phyloP scores from a whole-genome alignment of 495 filamentous ascomycete species.

The Penicillium antarcticum region DNA sequence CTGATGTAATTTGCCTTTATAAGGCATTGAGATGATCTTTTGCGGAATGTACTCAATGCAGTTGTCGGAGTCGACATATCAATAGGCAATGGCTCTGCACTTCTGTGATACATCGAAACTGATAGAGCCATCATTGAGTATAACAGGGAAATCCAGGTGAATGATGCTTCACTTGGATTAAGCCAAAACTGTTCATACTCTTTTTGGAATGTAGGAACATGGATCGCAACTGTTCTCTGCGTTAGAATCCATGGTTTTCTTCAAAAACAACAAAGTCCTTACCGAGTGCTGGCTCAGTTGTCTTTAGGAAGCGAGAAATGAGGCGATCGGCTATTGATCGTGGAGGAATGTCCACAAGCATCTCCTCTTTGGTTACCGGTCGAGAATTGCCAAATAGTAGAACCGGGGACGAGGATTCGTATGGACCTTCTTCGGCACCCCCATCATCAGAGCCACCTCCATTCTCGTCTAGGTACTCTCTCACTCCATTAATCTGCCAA shows the following conservation, averaged over 20 bases:
- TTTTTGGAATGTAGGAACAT: constrained; percentile 43
- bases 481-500: constrained; percentile 36
- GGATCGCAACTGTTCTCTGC: constrained; percentile 30
- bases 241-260: not conserved
- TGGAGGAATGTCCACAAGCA: constrained; percentile 39
- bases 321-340: constrained; percentile 41
- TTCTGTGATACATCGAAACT: constrained; percentile 26
- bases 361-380: constrained; percentile 30
- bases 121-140: constrained; percentile 33
- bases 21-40: constrained; percentile 30
- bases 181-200: constrained; percentile 40
- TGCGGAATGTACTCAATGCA: constrained; percentile 23
- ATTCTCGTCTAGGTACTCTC: constrained; percentile 25
- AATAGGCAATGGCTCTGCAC: constrained; percentile 25
- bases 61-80: constrained; percentile 13
- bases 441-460: constrained; percentile 25
- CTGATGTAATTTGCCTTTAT: constrained; percentile 31
- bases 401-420: constrained; percentile 27
- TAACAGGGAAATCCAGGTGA: constrained; percentile 37
- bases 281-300: constrained; percentile 41
- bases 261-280: constrained; percentile 1
- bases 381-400: constrained; percentile 40
- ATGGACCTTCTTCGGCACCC: constrained; percentile 15
- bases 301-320: constrained; percentile 43
- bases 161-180: constrained; percentile 25